Evolutionary conservation across 202 grass and related monocot species (phyloP).

Genomic region (Bolboschoenoplectus hybrid): DNA sequence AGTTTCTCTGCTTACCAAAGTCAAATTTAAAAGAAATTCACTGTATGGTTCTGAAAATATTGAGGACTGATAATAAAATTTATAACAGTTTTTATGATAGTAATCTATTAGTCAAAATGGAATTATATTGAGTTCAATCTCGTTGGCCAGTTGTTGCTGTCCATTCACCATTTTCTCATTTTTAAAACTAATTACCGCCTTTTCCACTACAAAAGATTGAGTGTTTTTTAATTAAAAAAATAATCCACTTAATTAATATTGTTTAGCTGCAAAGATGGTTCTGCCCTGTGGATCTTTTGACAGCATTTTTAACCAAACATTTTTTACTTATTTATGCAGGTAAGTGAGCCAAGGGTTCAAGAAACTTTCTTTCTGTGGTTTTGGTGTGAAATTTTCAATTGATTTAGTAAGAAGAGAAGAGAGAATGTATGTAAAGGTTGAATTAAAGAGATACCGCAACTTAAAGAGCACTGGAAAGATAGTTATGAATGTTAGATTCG

Average conservation of each 20-base stretch:
- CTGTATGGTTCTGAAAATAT: neutral
- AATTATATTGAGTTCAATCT: neutral
- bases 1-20: neutral
- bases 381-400: conserved; percentile 23
- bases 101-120: neutral
- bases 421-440: conserved; percentile 74
- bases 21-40: neutral
- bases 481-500: conserved; percentile 83
- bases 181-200: neutral
- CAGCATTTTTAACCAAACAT: conserved; percentile 18
- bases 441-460: conserved; percentile 68
- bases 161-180: neutral
- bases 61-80: neutral
- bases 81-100: neutral
- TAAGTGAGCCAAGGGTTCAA: conserved; percentile 42
- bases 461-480: conserved; percentile 66
- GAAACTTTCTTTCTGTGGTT: conserved; percentile 35
- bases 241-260: neutral
- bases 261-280: conserved; percentile 16
- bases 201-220: neutral
- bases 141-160: neutral
- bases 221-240: neutral
- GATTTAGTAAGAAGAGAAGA: conserved; percentile 38
- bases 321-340: conserved; percentile 40
- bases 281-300: conserved; percentile 31